Evolutionary conservation across 2,329 filamentous ascomycete genomes (phyloP), one percentile per base, ranked within the genome.

Genomic region (Penicillium sumatraense): DNA sequence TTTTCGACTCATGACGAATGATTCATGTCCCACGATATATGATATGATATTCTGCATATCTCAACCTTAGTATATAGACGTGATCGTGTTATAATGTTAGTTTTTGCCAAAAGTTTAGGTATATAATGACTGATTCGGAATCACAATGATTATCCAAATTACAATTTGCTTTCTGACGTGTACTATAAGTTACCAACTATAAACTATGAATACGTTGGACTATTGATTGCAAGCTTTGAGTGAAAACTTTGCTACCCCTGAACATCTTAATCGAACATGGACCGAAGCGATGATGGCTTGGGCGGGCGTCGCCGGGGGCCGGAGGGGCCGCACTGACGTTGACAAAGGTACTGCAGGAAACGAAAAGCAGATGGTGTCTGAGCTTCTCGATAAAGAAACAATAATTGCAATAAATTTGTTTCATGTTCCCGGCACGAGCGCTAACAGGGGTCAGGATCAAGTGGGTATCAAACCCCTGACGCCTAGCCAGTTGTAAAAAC

Each of bases 1-100:
- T 92, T 59, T 92, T 87, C 76, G 89, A 91, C 71, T 85, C 83
- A 50, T 85, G 70, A 69, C 56, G 20, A 24, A 31, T 23, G 42
- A 46, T 21, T 13, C 24, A 33, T 46, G 42, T 29, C 24, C 42
- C 26, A 46, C 42, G 27, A 46, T 46, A 33, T 24, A 35, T 51
- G 24, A 46, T 46, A 31, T 31, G 26, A 14, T n/a, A 20, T 33
- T 20, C 21, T 31, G 42, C 21, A n/a, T 45, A 31, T 46, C 42
- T 31, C 2, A 3, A 16, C 24, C 33, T 18, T 46, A 9, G 40
- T 23, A 18, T 44, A 27, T 45, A 27, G 10, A 45, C 23, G 20
- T 45, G 9, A 16, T 24, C 24, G 26, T 31, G 24, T 31, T 46
- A 21, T 29, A 46, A 46, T 46, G n/a, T 33, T 46, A 31, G 42